Evolutionary conservation across 2,329 filamentous ascomycete genomes (phyloP), one percentile per base, ranked within the genome.

Genomic region (Myrmaecium sp.): DNA sequence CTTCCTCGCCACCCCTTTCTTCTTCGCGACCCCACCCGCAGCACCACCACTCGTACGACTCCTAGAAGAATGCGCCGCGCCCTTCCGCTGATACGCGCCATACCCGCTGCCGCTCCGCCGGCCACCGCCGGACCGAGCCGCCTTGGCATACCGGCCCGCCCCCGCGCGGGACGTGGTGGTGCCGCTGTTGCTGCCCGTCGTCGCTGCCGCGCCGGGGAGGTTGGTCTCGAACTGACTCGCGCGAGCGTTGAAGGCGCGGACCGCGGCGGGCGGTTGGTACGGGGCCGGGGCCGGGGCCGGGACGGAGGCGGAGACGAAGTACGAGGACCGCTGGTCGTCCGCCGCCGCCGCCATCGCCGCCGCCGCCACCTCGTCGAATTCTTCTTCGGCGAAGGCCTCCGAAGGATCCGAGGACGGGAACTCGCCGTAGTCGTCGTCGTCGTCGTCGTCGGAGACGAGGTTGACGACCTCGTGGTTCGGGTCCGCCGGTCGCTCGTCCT

Each of bases 381-480:
- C n/a, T n/a, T 13, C 19, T 27, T 4, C n/a, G 11, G 9, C 4
- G 10, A 11, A 2, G 13, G 5, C 6, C 6, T 5, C 24, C 12
- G 17, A 12, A 14, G 13, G 8, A 17, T 14, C 17, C 6, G 13
- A 13, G 28, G 28, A 13, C 22, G 11, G 10, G 20, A 26, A 17
- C 17, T 35, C 24, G 8, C 27, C 33, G 6, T 26, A 17, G 11
- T 31, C 29, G 5, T 25, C 15, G 4, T 47, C 41, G 6, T 37
- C 30, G 19, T 59, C 57, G 6, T 42, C 52, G 29, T 33, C 31
- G 23, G 36, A 41, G 12, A 33, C 33, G n/a, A 34, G 26, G 11
- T 42, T 38, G 26, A 34, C 30, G 20, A 34, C 22, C 23, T 47
- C 38, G 20, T 62, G 61, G 34, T 69, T 65, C 2, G 57, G 60